These are phyloP conservation scores for Eucalyptus polyanthemos DNA, from an alignment of 345 rosid species.

Conservation along the genomic window DNA sequence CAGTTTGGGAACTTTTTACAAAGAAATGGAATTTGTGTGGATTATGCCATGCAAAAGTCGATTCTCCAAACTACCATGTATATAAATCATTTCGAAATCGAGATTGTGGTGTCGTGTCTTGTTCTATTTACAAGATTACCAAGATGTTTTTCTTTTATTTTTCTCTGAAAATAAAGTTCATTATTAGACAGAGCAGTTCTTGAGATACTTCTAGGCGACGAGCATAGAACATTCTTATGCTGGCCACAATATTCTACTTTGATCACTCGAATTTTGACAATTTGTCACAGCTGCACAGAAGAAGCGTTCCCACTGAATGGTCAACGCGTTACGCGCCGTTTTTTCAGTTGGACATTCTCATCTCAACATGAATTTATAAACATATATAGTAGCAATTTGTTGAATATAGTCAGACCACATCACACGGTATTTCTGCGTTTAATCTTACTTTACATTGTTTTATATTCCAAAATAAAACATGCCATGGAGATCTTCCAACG, in stretches of 20 bases:
- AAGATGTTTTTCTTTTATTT: neutral
- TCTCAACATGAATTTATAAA: neutral
- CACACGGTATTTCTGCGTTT: neutral
- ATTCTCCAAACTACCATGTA: neutral
- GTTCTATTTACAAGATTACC: neutral
- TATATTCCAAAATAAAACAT: neutral
- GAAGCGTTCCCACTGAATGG: neutral
- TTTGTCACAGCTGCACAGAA: neutral
- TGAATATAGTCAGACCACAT: neutral
- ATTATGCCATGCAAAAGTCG: neutral
- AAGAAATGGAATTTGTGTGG: neutral
- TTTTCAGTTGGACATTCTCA: neutral
- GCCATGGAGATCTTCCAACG: neutral
- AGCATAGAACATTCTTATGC: neutral
- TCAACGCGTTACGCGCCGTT: neutral
- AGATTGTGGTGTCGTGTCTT: neutral
- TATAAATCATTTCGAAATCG: neutral
- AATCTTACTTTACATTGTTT: neutral
- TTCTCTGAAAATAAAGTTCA: neutral
- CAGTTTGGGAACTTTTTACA: rapidly evolving
- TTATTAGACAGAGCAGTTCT: neutral
- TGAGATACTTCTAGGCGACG: neutral
- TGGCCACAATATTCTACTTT: neutral
- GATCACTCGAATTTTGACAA: neutral
- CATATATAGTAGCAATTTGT: neutral